These are phyloP conservation scores for Saccharomycopsis phalli DNA, from an alignment of 1,139 yeast genomes.

Conservation along the genomic window DNA sequence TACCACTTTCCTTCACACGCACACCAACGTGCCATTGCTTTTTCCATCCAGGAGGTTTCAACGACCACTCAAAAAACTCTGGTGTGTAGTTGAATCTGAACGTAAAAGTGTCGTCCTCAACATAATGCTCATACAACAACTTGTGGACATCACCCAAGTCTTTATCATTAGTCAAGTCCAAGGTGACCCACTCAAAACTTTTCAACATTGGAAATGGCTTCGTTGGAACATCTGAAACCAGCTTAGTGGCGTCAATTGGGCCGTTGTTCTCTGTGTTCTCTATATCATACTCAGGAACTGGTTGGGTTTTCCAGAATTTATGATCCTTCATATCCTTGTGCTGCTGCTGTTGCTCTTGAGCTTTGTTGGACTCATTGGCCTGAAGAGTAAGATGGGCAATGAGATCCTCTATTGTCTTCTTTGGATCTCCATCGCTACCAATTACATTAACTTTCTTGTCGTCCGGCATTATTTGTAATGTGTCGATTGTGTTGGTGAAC, in stretches of 20 bases:
- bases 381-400: slow-evolving; percentile 30
- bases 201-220: slow-evolving; percentile 61
- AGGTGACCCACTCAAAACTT: slow-evolving; percentile 83
- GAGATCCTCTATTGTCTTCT: slow-evolving; percentile 32
- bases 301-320: slow-evolving; percentile 98
- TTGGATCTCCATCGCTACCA: background rate
- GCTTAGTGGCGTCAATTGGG: slow-evolving; percentile 63
- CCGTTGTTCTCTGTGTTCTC: slow-evolving; percentile 54
- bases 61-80: slow-evolving; percentile 84
- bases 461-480: background rate
- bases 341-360: too few relatives aligned
- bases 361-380: slow-evolving; percentile 21
- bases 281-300: slow-evolving; percentile 74
- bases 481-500: background rate
- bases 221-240: slow-evolving; percentile 62
- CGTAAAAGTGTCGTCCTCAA: slow-evolving; percentile 87
- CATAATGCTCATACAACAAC: slow-evolving; percentile 79
- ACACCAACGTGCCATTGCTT: slow-evolving; percentile 92
- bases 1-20: slow-evolving; percentile 65
- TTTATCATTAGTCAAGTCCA: slow-evolving; percentile 52
- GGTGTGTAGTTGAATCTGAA: slow-evolving; percentile 86
- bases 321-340: slow-evolving; percentile 79
- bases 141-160: slow-evolving; percentile 71
- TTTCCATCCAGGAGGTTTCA: slow-evolving; percentile 90
- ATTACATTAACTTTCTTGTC: background rate